Evolutionary conservation across 805 yeast genomes (phyloP), one percentile per base, ranked within the genome.

Genomic region (Kuraishia molischiana): DNA sequence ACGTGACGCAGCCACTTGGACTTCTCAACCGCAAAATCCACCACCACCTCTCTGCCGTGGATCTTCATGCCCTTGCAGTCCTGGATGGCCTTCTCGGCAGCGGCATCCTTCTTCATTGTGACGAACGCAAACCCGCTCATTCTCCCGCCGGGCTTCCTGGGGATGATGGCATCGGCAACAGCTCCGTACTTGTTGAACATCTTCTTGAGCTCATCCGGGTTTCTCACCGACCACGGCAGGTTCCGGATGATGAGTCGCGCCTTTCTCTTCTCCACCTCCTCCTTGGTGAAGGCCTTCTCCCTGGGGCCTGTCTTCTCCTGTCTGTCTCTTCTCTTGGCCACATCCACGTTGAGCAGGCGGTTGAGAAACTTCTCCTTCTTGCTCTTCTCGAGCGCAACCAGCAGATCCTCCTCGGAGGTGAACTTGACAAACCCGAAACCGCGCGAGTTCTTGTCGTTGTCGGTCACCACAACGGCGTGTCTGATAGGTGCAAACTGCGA

Each of bases 351-450:
- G 39, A 92, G 66, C 10, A 77, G 46, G 44, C 79, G 72, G 20
- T 74, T 77, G 41, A 82, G 69, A 47, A 92, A 74, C 51, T 79
- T 84, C 34, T 64, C 51, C 52, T 70, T 79, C 54, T 78, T 77
- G 13, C 90, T 66, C 45, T 76, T 72, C 17, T 68, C 74, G 44
- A 89, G 64, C 0, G 97, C 97, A 34, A 71, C 63, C 30, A 71
- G 55, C 0, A 96, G 84, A 53, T 92, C 98, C 35, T 86, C 95
- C 44, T 85, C 87, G 35, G 72, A 60, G 2, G 84, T 75, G 58
- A 92, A 92, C 28, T 95, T 80, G 13, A 87, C 98, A 58, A 92
- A 92, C 3, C 98, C 98, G 60, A 89, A 92, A 2, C 98, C 97
- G 56, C 89, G 73, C 3, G 96, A 85, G 33, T 80, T 69, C 38